Base-by-base conservation (phyloP, 2,329 filamentous ascomycete genomes). In the Stagonosporopsis cucurbitacearum region DNA sequence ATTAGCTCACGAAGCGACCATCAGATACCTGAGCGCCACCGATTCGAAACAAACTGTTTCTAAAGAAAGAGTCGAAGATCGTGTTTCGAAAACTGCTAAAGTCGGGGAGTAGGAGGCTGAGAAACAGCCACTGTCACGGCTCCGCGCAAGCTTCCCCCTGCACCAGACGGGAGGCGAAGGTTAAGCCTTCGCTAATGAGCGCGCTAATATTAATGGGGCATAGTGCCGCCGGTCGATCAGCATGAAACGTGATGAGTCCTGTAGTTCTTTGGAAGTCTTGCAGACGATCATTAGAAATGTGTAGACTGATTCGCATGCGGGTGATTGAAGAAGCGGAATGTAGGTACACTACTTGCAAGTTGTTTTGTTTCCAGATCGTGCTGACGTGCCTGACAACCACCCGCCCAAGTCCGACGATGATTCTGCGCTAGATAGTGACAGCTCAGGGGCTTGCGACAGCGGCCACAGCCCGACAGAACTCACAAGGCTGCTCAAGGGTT, bases 41-140 rank as follows among this genome's bases (percentile, higher is more conserved):
- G 23, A 52, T 37, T 55, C 52, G 63, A 67, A 66, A 64, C 59
- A 53, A 28, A 13, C 2, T 42, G 42, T 35, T 65, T 58, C 65
- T 62, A 67, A 67, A 64, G 53, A 58, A 61, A 63, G 63, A 9
- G 43, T 53, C 44, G 55, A 59, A 57, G 58, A 46, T 54, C 28
- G 48, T 57, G 57, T 61, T 64, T 65, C 61, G 57, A 47, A 20
- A 35, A 23, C 45, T 36, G 50, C 54, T 32, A 54, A 58, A 36
- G 52, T 58, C 58, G 48, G 53, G 37, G 52, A 55, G 46, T 35
- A 46, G 37, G 48, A 57, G 37, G 46, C 32, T 46, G 41, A 56
- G 45, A 57, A 66, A 59, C 50, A 28, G 28, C 48, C 59, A 66
- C 60, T 45, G 55, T 57, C 48, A 47, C 47, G 53, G 15, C 36